A percentile compares a stretch with the other conserved stretches of the same genome.
Evolutionary conservation across 495 filamentous ascomycete species (phyloP).

Genomic region (Aspergillus hancockii): DNA sequence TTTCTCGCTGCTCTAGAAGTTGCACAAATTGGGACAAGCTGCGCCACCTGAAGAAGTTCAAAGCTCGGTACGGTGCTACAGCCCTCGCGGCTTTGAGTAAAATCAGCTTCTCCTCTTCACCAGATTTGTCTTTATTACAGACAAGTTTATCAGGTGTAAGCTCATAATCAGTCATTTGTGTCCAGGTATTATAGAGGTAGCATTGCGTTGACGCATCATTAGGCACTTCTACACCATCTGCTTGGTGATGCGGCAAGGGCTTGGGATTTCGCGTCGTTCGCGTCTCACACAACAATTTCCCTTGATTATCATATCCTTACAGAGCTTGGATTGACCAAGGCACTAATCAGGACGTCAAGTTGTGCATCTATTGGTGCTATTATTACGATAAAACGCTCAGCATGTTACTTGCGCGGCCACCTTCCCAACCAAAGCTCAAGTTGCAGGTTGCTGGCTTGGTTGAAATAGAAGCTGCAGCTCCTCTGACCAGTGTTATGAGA

Average conservation of each 20-base stretch:
- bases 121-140: constrained; percentile 4
- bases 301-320: constrained; percentile 7
- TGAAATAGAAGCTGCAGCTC: constrained; percentile 24
- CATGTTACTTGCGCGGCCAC: constrained; percentile 36
- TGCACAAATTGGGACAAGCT: neutral
- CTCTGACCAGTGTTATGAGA: constrained; percentile 24
- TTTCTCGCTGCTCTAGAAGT: neutral
- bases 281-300: neutral
- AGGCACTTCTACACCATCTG: constrained; percentile 7
- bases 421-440: constrained; percentile 33
- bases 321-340: neutral
- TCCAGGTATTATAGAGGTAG: neutral
- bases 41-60: neutral
- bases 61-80: neutral
- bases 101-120: neutral
- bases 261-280: constrained; percentile 8
- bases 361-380: constrained; percentile 15
- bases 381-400: constrained; percentile 39
- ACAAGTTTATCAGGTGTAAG: constrained; percentile 8
- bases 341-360: constrained; percentile 3
- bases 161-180: neutral
- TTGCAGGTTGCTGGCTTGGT: constrained; percentile 24
- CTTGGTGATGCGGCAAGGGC: constrained; percentile 3
- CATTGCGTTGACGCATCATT: neutral
- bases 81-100: neutral